Evolutionary conservation across 106 monocot genomes (phyloP).

Genomic region (Apostasia shenzhenica): DNA sequence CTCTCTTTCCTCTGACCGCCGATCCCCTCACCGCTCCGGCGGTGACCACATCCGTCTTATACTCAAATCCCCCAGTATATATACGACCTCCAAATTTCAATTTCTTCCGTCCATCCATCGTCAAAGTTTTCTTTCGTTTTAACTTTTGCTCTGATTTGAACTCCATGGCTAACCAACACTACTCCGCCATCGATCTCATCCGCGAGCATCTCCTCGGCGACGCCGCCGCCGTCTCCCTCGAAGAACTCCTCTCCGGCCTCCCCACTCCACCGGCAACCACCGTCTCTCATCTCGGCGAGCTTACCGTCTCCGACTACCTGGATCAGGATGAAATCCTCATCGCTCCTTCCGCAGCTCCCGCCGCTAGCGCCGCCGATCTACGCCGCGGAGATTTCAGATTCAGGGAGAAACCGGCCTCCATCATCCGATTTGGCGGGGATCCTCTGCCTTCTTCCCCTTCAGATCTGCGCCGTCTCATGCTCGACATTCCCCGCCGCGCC

Average conservation of each 20-base stretch:
- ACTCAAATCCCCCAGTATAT: no score
- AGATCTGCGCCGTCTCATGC: conserved; percentile 7
- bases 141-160: no score
- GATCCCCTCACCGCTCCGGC: no score
- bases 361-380: no score
- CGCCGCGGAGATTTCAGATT: background rate
- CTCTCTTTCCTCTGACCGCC: no score
- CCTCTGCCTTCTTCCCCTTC: background rate
- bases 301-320: conserved; percentile 10
- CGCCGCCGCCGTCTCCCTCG: background rate
- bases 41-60: no score
- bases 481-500: conserved; percentile 8
- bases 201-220: conserved; percentile 30
- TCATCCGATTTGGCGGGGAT: conserved; percentile 11
- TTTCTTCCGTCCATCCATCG: no score
- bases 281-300: background rate
- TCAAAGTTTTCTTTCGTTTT: no score
- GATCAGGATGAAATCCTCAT: background rate
- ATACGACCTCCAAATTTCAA: no score
- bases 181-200: conserved; percentile 30
- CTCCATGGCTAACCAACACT: background rate
- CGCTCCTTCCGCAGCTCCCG: background rate
- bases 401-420: background rate
- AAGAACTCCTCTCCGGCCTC: background rate
- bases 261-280: background rate